Percentiles rank a stretch among this genome's conserved stretches.
Conservation (phyloP, 2,329 filamentous ascomycete genomes). For the Immersiporthe knoxdaviesiana region DNA sequence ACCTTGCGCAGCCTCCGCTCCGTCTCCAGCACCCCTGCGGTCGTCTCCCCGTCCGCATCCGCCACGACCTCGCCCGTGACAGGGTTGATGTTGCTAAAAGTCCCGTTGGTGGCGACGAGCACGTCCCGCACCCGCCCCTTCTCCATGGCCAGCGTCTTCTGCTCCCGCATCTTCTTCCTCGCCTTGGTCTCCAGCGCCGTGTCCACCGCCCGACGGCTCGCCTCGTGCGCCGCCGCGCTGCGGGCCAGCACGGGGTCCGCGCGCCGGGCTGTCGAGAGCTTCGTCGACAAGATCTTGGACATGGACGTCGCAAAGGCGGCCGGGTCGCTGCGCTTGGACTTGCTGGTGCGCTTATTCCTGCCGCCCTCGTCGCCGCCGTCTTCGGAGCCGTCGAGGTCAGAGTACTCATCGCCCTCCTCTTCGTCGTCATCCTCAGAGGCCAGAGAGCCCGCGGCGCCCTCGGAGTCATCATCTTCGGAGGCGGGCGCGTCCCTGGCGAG, state of each 20-base stretch:
- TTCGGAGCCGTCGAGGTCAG: slow-evolving; percentile 42
- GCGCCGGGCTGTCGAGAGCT: slow-evolving; percentile 79
- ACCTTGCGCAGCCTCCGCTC: slow-evolving; percentile 85
- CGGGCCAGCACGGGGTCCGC: slow-evolving; percentile 90
- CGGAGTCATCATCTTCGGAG: slow-evolving; percentile 18
- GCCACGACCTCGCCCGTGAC: slow-evolving; percentile 46
- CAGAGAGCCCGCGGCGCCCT: slow-evolving; percentile 8
- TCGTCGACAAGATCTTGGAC: slow-evolving; percentile 88
- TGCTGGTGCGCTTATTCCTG: slow-evolving; percentile 41
- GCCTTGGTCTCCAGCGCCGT: slow-evolving; percentile 81
- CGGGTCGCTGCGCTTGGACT: slow-evolving; percentile 89
- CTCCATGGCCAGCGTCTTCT: slow-evolving; percentile 78
- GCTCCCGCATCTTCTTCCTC: slow-evolving; percentile 74
- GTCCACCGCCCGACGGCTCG: slow-evolving; percentile 73
- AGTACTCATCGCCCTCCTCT: slow-evolving; percentile 43
- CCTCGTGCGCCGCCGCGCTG: slow-evolving; percentile 73
- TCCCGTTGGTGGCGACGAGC: slow-evolving; percentile 56
- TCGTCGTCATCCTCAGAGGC: slow-evolving; percentile 38
- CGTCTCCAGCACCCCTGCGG: slow-evolving; percentile 63
- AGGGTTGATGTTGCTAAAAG: slow-evolving; percentile 51
- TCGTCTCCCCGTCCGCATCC: slow-evolving; percentile 48
- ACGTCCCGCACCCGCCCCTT: slow-evolving; percentile 90
- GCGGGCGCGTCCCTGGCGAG: slow-evolving; percentile 38
- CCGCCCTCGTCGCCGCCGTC: slow-evolving; percentile 38
- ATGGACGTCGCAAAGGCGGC: slow-evolving; percentile 90